phyloP scores from a whole-genome alignment of 129 eudicot species.

The Pseudognaphalium luteoalbum region DNA sequence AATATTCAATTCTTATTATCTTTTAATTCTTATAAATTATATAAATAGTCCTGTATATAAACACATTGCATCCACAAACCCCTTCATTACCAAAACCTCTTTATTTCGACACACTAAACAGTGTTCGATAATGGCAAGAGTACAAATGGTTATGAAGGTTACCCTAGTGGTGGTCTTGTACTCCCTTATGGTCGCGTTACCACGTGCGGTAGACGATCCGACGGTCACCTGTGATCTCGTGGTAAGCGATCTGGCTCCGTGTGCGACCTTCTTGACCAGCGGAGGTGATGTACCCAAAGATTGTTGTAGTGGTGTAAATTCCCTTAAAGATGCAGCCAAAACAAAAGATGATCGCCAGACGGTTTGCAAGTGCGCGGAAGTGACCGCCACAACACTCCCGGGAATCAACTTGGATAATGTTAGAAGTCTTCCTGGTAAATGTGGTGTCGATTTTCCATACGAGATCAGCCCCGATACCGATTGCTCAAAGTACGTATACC shows the following conservation, averaged over 20 bases:
- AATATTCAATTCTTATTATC: too few relatives aligned
- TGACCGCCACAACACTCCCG: neutral
- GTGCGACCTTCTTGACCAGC: conserved; percentile 25
- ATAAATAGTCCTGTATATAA: neutral
- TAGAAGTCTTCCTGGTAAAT: conserved; percentile 34
- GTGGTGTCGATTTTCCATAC: conserved; percentile 33
- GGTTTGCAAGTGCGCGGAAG: conserved; percentile 33
- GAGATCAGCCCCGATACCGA: conserved; percentile 32
- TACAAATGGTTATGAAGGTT: conserved; percentile 9
- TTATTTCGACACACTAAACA: neutral
- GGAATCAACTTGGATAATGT: conserved; percentile 25
- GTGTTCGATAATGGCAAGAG: conserved; percentile 14
- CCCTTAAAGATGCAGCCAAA: conserved; percentile 21
- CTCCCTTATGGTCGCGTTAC: conserved; percentile 17
- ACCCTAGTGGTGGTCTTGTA: conserved; percentile 8
- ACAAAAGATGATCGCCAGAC: conserved; percentile 37
- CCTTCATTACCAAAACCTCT: neutral
- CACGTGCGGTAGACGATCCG: neutral
- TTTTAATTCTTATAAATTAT: too few relatives aligned
- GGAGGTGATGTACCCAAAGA: conserved; percentile 25
- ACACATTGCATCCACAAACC: neutral
- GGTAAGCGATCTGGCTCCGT: conserved; percentile 15
- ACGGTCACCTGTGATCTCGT: conserved; percentile 29
- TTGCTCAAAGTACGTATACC: conserved; percentile 39
- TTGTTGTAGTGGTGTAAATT: conserved; percentile 38